phyloP scores from a whole-genome alignment of 1,284 basidiomycete species.

The Pseudozyma thailandica region DNA sequence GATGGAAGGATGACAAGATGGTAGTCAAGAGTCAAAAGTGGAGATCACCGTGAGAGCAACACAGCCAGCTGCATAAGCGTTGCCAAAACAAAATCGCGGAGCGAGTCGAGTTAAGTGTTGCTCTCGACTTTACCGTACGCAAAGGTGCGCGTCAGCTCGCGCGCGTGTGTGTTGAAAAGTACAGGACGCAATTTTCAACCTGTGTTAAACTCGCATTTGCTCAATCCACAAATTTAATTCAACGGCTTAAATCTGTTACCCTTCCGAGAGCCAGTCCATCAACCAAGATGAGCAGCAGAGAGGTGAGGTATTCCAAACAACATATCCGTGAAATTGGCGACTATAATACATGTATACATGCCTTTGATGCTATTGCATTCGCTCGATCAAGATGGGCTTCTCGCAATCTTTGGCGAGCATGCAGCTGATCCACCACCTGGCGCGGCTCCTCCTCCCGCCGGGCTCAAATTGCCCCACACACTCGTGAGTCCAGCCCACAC shows the following conservation, averaged over 20 bases:
- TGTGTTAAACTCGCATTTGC: too few relatives aligned
- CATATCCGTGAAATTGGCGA: neutral
- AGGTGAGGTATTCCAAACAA: neutral
- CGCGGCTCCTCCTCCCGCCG: constrained; percentile 21
- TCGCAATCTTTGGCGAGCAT: constrained; percentile 8
- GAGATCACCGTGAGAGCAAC: neutral
- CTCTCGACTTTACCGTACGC: too few relatives aligned
- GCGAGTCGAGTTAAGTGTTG: too few relatives aligned
- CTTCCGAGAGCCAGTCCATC: too few relatives aligned
- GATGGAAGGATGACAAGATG: neutral
- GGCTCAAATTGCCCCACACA: constrained; percentile 39
- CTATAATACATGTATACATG: neutral
- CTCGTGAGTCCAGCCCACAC: constrained; percentile 47
- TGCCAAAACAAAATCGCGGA: too few relatives aligned
- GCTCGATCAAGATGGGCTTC: neutral
- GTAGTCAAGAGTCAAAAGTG: neutral
- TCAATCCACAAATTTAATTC: too few relatives aligned
- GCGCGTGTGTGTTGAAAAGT: too few relatives aligned
- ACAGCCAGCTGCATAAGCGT: too few relatives aligned
- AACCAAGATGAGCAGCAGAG: neutral
- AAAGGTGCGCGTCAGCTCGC: too few relatives aligned
- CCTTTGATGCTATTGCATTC: neutral
- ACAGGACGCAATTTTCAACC: too few relatives aligned
- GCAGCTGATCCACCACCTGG: constrained; percentile 16
- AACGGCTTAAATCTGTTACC: too few relatives aligned